Conservation (phyloP, 257 asterid species). For the Jaltomata sinuosa region DNA sequence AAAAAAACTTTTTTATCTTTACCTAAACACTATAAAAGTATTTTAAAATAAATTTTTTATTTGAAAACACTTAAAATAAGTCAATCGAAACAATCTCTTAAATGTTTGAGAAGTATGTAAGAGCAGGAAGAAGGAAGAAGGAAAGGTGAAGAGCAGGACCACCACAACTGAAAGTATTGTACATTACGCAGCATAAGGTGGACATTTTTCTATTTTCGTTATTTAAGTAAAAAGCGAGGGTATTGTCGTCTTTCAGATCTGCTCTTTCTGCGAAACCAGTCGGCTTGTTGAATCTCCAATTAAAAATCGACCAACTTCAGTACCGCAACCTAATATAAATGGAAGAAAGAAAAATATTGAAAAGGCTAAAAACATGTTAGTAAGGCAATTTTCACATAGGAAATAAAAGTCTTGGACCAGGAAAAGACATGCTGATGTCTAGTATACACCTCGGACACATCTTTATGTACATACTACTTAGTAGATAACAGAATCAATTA, state of each 20-base stretch:
- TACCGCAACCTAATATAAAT: not conserved
- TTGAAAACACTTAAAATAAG: no score
- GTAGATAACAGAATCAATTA: no score
- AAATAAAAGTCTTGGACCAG: not conserved
- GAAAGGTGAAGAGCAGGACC: no score
- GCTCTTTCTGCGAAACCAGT: not conserved
- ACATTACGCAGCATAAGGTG: not conserved
- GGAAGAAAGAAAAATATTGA: not conserved
- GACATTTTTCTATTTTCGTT: not conserved
- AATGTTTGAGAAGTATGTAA: no score
- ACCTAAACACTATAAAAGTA: no score
- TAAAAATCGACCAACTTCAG: not conserved
- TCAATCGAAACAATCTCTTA: no score
- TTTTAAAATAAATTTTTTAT: no score
- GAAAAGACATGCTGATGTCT: not conserved
- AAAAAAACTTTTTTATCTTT: no score
- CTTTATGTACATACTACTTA: not conserved
- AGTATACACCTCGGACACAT: not conserved
- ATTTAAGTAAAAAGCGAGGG: not conserved
- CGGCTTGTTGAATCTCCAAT: not conserved
- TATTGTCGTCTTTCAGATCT: not conserved
- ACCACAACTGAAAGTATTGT: not conserved
- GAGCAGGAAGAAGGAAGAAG: no score
- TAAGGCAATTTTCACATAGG: not conserved
- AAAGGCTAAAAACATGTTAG: not conserved